Evolutionary conservation across 2,329 filamentous ascomycete species (phyloP).

Genomic region (Microcera coccophila): DNA sequence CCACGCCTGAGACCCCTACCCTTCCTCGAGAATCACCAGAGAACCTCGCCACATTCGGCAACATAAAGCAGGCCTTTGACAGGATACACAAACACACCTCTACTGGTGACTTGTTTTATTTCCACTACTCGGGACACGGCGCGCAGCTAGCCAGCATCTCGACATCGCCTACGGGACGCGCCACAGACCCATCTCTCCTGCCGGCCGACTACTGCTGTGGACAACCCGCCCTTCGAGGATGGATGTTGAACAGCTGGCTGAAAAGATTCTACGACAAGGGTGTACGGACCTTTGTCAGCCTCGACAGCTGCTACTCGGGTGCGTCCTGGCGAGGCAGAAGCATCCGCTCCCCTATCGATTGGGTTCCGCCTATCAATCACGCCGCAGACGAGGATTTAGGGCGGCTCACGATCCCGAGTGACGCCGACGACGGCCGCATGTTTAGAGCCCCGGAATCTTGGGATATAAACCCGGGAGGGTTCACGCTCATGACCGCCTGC

Average conservation of each 20-base stretch:
- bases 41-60: constrained; percentile 1
- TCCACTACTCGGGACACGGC: constrained; percentile 10
- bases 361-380: not conserved
- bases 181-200: constrained; percentile 7
- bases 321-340: constrained; percentile 4
- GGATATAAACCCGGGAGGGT: constrained; percentile 7
- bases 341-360: constrained; percentile 1
- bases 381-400: not conserved
- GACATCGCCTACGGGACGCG: not conserved
- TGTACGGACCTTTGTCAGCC: constrained; percentile 5
- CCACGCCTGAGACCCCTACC: not conserved
- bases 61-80: constrained; percentile 6
- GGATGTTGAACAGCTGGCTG: constrained; percentile 8
- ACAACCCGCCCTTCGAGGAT: constrained; percentile 7
- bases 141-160: not conserved
- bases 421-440: not conserved
- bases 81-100: not conserved
- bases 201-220: constrained; percentile 4
- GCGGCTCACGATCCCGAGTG: not conserved
- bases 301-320: constrained; percentile 10
- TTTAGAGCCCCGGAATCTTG: constrained; percentile 1
- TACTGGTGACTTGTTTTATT: constrained; percentile 9
- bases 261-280: constrained; percentile 4
- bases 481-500: constrained; percentile 10
- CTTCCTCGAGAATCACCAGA: constrained; percentile 1